phyloP scores from a whole-genome alignment of 305 asterid species.

The Fraxinus nigra region DNA sequence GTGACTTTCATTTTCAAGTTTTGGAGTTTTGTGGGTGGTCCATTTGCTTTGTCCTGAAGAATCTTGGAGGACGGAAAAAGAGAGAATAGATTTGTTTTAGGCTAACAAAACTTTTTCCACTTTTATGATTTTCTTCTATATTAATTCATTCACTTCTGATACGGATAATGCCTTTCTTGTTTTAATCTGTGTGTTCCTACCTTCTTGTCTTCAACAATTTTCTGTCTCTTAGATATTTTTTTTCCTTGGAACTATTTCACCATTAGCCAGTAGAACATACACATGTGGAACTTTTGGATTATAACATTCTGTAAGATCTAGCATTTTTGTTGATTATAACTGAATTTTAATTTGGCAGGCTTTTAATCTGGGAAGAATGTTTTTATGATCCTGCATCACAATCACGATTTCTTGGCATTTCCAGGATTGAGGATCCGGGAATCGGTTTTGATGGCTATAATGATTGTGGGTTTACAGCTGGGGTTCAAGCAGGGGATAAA shows the following conservation, averaged over 20 bases:
- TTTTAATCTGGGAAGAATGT: slow-evolving; percentile 75
- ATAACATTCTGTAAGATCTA: slow-evolving; percentile 8
- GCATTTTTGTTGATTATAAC: slow-evolving; percentile 8
- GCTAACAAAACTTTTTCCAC: slow-evolving; percentile 19
- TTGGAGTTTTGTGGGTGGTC: slow-evolving; percentile 56
- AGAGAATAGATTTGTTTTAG: slow-evolving; percentile 27
- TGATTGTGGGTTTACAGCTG: slow-evolving; percentile 30
- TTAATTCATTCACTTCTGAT: slow-evolving; percentile 33
- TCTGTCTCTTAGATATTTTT: slow-evolving; percentile 8
- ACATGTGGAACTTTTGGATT: neutral
- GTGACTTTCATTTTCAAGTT: slow-evolving; percentile 37
- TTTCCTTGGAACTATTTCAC: slow-evolving; percentile 5
- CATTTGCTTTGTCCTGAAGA: slow-evolving; percentile 43
- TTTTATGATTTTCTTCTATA: slow-evolving; percentile 32
- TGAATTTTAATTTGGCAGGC: slow-evolving; percentile 38
- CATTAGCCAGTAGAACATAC: neutral
- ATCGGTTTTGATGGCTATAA: slow-evolving; percentile 32
- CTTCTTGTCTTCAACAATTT: slow-evolving; percentile 27
- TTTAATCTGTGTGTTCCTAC: slow-evolving; percentile 32
- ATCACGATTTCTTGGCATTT: slow-evolving; percentile 22
- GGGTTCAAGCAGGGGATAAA: slow-evolving; percentile 35
- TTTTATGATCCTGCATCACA: slow-evolving; percentile 39
- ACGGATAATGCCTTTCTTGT: slow-evolving; percentile 34
- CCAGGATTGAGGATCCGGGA: slow-evolving; percentile 32
- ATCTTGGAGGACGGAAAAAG: slow-evolving; percentile 31